Evolutionary conservation across 371 early-diverging fungal species (phyloP), one percentile per base, ranked within the genome.

Genomic region (Actinomucor elegans): DNA sequence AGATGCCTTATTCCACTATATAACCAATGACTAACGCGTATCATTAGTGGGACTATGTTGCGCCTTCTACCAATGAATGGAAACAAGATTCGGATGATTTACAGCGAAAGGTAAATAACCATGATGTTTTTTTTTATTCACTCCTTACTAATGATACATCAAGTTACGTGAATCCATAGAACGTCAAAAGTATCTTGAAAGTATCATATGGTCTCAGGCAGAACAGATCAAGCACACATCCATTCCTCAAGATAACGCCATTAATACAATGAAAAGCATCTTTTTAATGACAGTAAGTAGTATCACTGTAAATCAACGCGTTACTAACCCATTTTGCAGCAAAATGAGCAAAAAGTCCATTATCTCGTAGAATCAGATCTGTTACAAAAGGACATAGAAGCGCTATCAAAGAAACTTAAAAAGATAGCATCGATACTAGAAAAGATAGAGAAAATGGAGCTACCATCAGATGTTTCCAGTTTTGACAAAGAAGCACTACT

Each of bases 181-280:
- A 32, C 58, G 65, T 31, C 61, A 64, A 23, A 51, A 49, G 9
- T 52, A 61, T 42, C 46, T 69, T 3, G 69, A 69, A 28, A 52
- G 28, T n/a, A 40, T 69, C 14, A 58, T 61, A 18, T 57, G 59
- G 52, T 61, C 69, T 15, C 69, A 69, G 48, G 48, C 62, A 2
- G 69, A 64, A 20, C 69, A 69, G 40, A 43, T 69, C 18, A 56
- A 57, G 20, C 50, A 51, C 10, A n/a, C 50, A n/a, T 33, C 59
- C n/a, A n/a, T 11, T 5, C 18, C 17, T n/a, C 41, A 52, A 35
- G 55, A 61, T 26, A 26, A 57, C 15, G 54, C 55, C 2, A 58
- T 69, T 8, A 61, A 61, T 32, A 69, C 69, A 5, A 67, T 69
- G 69, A 57, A 61, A 29, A 64, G 48, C 29, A 61, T 69, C 18